Percentiles rank a stretch among this genome's conserved stretches.
phyloP scores from a whole-genome alignment of 176 grass and related monocot species.

The Carex kokanica region DNA sequence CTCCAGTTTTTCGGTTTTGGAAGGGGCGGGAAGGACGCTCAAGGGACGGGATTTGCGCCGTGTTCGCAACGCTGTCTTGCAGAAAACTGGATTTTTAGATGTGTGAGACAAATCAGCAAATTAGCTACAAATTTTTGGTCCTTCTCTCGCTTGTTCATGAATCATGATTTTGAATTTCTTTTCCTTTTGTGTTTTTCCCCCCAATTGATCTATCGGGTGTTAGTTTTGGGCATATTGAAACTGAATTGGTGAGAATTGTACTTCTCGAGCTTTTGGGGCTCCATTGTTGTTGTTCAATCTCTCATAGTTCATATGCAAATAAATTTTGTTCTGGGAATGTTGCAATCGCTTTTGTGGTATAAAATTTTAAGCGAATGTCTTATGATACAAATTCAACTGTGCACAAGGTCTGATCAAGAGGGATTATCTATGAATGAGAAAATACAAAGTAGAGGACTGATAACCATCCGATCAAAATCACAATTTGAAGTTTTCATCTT shows the following conservation, averaged over 20 bases:
- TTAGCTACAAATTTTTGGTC: background rate
- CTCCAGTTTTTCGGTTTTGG: constrained; percentile 58
- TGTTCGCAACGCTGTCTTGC: constrained; percentile 77
- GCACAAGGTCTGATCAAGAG: background rate
- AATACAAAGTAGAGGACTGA: background rate
- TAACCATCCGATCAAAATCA: background rate
- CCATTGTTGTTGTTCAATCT: background rate
- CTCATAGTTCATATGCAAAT: constrained; percentile 5
- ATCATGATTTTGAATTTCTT: constrained; percentile 4
- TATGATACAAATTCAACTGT: background rate
- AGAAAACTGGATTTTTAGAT: constrained; percentile 82
- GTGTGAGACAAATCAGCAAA: constrained; percentile 39
- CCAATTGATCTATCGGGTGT: constrained; percentile 12
- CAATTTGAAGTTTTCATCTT: background rate
- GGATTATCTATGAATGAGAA: background rate
- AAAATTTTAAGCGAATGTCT: background rate
- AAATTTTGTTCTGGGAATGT: background rate
- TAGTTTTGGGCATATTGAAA: constrained; percentile 7
- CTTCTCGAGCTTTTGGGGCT: background rate
- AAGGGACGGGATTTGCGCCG: constrained; percentile 74
- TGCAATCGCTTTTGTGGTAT: no score
- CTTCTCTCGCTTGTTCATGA: constrained; percentile 20
- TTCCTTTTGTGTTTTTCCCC: background rate
- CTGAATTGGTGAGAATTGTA: background rate
- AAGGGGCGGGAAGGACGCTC: constrained; percentile 66